Base-by-base conservation (phyloP, 352 stramenopile species). In the Globisporangium rhizosaccharum region DNA sequence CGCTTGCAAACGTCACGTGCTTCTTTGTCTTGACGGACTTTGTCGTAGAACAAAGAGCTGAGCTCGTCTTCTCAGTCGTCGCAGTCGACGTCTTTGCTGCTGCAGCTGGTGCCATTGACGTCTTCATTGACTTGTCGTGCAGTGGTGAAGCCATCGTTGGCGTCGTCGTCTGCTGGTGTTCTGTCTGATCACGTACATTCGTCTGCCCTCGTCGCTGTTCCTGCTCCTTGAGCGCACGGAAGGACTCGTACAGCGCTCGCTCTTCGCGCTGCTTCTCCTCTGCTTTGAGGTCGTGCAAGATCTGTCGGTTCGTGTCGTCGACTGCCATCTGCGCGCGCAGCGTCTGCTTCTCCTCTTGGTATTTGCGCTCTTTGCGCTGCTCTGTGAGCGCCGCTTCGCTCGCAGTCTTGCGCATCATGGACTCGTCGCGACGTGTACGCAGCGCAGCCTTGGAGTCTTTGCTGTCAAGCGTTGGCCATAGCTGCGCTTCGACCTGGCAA, bases 251-350 rank as follows among this genome's bases (percentile, higher is more conserved):
- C 68, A 93, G 75, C n/a, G 68, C 77, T 44, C 66, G 42, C 80
- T 93, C 84, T 71, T 93, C 84, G 14, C 81, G 74, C 51, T 76
- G 56, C 56, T 92, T 93, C 51, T 93, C 84, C 18, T 88, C 75
- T 1, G 76, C 78, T 48, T 93, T 92, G 17, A 91, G 63, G 52
- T 93, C 82, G 4, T 64, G 62, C 11, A 94, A 64, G 20, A 91
- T 73, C 58, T 92, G 82, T 4, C 82, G 78, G 50, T 90, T 90
- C 9, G 67, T 61, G 47, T 94, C 82, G 44, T 92, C 84, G 10
- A 94, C 75, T 1, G 75, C 77, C 85, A 94, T 92, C 56, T 94
- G 85, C 3, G 83, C 85, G 3, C 85, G 78, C 36, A 94, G 62
- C 12, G 79, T 86, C 26, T 85, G 75, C 53, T 88, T 88, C 57